phyloP scores from a whole-genome alignment of 2,329 filamentous ascomycete genomes.

The Penicillium sp. region DNA sequence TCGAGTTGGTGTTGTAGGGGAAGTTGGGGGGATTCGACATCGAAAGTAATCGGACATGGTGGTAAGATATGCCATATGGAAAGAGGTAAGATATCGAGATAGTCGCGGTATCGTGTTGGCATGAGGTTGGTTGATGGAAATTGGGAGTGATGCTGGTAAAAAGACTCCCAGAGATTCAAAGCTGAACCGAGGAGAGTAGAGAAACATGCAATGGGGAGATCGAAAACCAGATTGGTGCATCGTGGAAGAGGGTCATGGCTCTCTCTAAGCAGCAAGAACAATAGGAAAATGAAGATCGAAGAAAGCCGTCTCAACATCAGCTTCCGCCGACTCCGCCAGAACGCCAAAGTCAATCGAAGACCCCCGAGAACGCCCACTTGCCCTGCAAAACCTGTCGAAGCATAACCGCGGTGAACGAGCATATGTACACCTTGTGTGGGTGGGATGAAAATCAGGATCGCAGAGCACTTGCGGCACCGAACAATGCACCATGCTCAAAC shows the following conservation, averaged over 20 bases:
- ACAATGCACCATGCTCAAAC: conserved; percentile 27
- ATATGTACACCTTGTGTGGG: conserved; percentile 27
- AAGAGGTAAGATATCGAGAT: conserved; percentile 15
- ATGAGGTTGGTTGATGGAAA: not conserved
- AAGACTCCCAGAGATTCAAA: not conserved
- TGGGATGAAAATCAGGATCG: conserved; percentile 9
- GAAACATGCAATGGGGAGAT: not conserved
- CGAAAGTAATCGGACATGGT: not conserved
- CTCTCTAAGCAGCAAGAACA: conserved; percentile 5
- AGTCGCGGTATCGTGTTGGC: not conserved
- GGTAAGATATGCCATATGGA: conserved; percentile 8
- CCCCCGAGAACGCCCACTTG: conserved; percentile 30
- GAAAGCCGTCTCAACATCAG: conserved; percentile 11
- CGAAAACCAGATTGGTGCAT: conserved; percentile 2
- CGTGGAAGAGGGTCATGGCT: conserved; percentile 1
- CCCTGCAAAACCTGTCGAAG: conserved; percentile 24
- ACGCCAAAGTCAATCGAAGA: conserved; percentile 28
- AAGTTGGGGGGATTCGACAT: conserved; percentile 10
- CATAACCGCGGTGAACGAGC: conserved; percentile 19
- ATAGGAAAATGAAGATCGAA: conserved; percentile 7
- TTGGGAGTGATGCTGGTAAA: conserved; percentile 3
- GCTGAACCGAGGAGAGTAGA: not conserved
- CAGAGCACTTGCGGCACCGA: conserved; percentile 21
- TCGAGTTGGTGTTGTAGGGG: conserved; percentile 15
- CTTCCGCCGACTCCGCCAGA: conserved; percentile 19